Conservation (phyloP, 768 basidiomycete genomes). For the Leucocoprinus birnbaumii region DNA sequence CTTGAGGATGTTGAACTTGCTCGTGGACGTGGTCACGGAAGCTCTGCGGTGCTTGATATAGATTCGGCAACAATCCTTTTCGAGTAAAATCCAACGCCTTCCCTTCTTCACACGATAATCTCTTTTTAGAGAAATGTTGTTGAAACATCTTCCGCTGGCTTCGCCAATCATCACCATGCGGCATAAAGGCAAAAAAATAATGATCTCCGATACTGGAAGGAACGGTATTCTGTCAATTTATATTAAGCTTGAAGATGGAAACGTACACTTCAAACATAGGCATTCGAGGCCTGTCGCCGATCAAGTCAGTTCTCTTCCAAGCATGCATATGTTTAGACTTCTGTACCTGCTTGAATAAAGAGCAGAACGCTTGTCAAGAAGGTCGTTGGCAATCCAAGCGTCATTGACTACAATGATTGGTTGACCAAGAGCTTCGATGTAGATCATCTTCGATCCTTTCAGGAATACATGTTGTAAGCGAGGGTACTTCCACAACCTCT, state of each 20-base stretch:
- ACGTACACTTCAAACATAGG: conserved; percentile 13
- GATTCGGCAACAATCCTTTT: not conserved
- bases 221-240: not conserved
- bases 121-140: too few species aligned
- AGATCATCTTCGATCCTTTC: conserved; percentile 40
- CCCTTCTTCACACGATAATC: too few species aligned
- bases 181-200: too few species aligned
- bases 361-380: conserved; percentile 54
- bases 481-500: too few species aligned
- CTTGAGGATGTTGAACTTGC: too few species aligned
- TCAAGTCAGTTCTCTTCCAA: too few species aligned
- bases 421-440: conserved; percentile 47
- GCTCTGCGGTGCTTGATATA: not conserved
- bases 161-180: too few species aligned
- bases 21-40: too few species aligned
- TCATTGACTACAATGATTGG: conserved; percentile 38
- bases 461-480: too few species aligned
- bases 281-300: not conserved
- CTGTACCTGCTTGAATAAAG: conserved; percentile 50
- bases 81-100: too few species aligned
- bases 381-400: conserved; percentile 39
- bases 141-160: too few species aligned
- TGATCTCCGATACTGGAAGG: not conserved
- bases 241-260: not conserved
- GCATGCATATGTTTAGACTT: too few species aligned